A percentile compares a stretch with the other conserved stretches of the same genome.
Evolutionary conservation across 306 rosid genomes (phyloP).

Genomic region (Hylodesmum podocarpum): DNA sequence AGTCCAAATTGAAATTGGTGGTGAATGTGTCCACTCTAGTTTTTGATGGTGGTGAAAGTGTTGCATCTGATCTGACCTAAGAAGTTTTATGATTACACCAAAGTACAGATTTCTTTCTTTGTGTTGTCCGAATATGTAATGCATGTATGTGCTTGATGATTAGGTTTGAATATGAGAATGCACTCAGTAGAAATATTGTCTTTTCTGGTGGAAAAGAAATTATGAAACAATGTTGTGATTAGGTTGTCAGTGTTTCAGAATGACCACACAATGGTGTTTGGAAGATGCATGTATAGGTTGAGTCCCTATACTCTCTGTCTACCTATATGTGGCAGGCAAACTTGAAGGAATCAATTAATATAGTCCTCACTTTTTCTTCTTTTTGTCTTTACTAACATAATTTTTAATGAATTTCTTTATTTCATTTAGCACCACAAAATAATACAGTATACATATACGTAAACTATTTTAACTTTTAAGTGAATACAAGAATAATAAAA

Average conservation of each 20-base stretch:
- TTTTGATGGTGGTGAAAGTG: neutral
- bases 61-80: neutral
- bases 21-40: too few relatives aligned
- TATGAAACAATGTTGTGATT: constrained; percentile 18
- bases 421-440: too few relatives aligned
- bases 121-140: neutral
- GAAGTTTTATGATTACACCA: neutral
- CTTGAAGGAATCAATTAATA: neutral
- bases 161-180: neutral
- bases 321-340: neutral
- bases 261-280: constrained; percentile 26
- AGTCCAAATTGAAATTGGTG: too few relatives aligned
- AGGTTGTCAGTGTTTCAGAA: constrained; percentile 18
- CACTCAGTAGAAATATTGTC: neutral
- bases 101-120: neutral
- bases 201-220: neutral
- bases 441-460: too few relatives aligned
- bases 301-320: neutral
- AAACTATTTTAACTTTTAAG: neutral
- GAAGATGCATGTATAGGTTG: constrained; percentile 15
- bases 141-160: neutral
- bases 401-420: neutral
- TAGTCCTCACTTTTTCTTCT: neutral
- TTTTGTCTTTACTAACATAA: neutral
- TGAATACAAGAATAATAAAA: neutral